Conservation (phyloP, 805 yeast species). For the Lachancea meyersii region DNA sequence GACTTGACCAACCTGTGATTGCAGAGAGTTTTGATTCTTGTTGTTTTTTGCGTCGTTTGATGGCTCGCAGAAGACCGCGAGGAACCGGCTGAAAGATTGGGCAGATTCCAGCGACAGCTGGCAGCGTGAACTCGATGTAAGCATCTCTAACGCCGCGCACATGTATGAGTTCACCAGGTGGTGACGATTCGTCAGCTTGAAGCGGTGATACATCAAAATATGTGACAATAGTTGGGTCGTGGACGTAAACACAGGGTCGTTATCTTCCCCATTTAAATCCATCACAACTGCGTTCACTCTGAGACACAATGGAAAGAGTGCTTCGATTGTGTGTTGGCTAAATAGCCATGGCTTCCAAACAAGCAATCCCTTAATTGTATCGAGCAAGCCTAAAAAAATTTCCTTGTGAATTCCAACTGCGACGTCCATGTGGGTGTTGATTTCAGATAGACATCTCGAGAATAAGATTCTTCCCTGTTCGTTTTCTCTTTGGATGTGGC, state of each 20-base stretch:
- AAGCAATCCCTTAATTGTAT: constrained; percentile 38
- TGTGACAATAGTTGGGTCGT: constrained; percentile 51
- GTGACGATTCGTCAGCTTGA: constrained; percentile 63
- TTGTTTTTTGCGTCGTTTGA: constrained; percentile 24
- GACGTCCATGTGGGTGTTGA: constrained; percentile 19
- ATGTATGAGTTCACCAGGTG: constrained; percentile 53
- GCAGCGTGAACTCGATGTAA: constrained; percentile 30
- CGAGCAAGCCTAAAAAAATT: constrained; percentile 18
- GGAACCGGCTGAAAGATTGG: constrained; percentile 47
- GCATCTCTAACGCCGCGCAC: constrained; percentile 43
- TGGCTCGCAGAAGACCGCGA: constrained; percentile 73
- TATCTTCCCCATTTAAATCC: constrained; percentile 2
- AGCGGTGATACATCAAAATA: constrained; percentile 61
- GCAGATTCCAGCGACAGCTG: constrained; percentile 36
- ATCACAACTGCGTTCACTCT: constrained; percentile 7
- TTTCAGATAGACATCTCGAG: constrained; percentile 30
- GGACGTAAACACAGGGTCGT: constrained; percentile 33
- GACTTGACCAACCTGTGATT: constrained; percentile 48
- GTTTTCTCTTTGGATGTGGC: constrained; percentile 20
- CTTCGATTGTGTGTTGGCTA: constrained; percentile 61
- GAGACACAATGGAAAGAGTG: constrained; percentile 37
- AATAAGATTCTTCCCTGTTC: constrained; percentile 22
- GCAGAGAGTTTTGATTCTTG: constrained; percentile 37
- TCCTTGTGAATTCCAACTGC: constrained; percentile 5
- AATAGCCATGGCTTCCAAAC: constrained; percentile 51